Evolutionary conservation across 192 early-diverging fungal genomes (phyloP).

Genomic region (Paraglomus brasilianum): DNA sequence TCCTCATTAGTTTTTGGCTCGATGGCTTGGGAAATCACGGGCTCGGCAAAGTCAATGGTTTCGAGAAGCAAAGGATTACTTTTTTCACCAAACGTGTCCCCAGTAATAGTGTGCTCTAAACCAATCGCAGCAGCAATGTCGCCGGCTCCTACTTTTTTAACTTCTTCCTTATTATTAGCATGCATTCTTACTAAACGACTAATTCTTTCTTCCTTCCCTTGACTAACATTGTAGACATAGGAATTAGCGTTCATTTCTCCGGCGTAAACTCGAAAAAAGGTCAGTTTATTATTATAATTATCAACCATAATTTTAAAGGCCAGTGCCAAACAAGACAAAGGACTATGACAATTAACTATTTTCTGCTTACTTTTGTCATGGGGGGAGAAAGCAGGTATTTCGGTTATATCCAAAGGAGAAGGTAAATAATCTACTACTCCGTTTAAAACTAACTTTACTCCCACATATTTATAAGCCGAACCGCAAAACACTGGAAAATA

Average conservation of each 20-base stretch:
- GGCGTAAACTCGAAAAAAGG: constrained; percentile 5
- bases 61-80: neutral
- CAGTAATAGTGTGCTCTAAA: constrained; percentile 3
- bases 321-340: neutral
- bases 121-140: constrained; percentile 7
- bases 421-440: constrained; percentile 12
- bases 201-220: constrained; percentile 4
- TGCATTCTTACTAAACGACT: neutral
- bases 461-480: constrained; percentile 6
- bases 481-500: constrained; percentile 13
- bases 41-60: constrained; percentile 11
- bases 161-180: neutral
- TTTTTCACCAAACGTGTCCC: constrained; percentile 5
- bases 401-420: constrained; percentile 7
- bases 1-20: constrained; percentile 7
- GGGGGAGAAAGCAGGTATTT: neutral
- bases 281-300: neutral
- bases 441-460: neutral
- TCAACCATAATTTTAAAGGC: constrained; percentile 16
- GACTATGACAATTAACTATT: constrained; percentile 5
- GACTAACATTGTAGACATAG: neutral
- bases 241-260: neutral
- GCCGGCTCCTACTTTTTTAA: neutral
- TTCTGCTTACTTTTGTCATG: neutral
- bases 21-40: constrained; percentile 15